Conservation (phyloP, 2,329 filamentous ascomycete species). For the Torrubiellomyces zombiae region DNA sequence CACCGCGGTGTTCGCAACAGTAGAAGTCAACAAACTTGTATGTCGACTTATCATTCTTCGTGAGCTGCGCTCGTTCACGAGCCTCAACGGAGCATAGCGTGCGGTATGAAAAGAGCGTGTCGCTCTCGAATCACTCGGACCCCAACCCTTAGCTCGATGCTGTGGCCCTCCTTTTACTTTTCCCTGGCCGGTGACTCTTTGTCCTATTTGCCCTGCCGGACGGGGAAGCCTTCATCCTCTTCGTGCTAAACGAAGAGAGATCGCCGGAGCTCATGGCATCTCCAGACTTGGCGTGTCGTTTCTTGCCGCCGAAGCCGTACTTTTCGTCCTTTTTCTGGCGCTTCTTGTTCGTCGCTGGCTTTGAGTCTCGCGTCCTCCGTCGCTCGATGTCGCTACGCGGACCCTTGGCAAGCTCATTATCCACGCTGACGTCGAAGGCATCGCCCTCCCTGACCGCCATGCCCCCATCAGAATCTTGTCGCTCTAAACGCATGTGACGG, state of each 20-base stretch:
- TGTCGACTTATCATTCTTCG: no score
- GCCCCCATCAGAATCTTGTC: constrained; percentile 50
- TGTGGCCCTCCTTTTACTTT: constrained; percentile 32
- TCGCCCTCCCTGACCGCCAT: constrained; percentile 62
- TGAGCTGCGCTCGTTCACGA: no score
- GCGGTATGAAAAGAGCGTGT: no score
- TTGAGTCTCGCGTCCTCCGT: constrained; percentile 12
- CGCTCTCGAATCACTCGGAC: no score
- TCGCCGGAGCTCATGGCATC: constrained; percentile 74
- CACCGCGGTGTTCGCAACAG: no score
- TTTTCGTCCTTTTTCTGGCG: constrained; percentile 89
- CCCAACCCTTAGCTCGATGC: no score
- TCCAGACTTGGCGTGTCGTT: constrained; percentile 77
- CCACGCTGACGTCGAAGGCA: constrained; percentile 80
- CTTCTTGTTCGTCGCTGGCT: constrained; percentile 40
- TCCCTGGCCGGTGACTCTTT: constrained; percentile 29
- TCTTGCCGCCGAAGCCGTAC: constrained; percentile 93
- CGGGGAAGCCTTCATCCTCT: constrained; percentile 58
- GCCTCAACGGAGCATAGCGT: no score
- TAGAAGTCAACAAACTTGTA: no score
- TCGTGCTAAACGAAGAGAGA: constrained; percentile 60
- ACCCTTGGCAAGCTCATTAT: constrained; percentile 38
- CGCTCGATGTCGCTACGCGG: constrained; percentile 21
- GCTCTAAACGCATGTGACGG: constrained; percentile 42
- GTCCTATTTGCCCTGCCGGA: constrained; percentile 21